Conservation (phyloP, 345 rosid species). For the Draba incana region DNA sequence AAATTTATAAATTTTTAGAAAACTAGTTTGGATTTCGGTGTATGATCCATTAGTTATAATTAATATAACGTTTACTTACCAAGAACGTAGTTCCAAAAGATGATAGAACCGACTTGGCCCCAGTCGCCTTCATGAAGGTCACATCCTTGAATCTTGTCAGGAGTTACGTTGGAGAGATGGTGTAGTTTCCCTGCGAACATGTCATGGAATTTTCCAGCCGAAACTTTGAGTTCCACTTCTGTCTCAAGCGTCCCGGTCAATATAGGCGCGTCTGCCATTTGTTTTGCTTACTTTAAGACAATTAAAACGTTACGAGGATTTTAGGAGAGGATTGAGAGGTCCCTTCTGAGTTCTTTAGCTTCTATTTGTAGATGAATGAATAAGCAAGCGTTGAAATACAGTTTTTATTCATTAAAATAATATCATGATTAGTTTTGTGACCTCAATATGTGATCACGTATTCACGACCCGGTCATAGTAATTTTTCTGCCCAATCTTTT, state of each 20-base stretch:
- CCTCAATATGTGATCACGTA: no score
- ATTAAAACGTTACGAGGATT: neutral
- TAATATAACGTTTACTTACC: conserved; percentile 4
- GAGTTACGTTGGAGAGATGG: conserved; percentile 38
- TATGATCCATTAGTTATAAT: no score
- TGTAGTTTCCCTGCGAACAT: conserved; percentile 44
- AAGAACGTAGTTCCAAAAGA: conserved; percentile 42
- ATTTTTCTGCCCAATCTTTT: no score
- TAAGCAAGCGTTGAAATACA: no score
- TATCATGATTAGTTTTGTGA: no score
- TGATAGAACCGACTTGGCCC: conserved; percentile 41
- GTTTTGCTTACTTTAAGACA: neutral
- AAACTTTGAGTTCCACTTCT: conserved; percentile 23
- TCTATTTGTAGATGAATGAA: no score
- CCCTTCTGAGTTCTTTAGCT: neutral
- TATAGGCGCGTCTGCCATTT: conserved; percentile 8
- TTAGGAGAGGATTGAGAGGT: neutral
- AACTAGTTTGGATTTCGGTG: no score
- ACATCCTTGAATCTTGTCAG: conserved; percentile 28
- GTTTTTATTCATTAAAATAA: no score
- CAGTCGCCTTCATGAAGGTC: conserved; percentile 46
- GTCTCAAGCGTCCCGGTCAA: conserved; percentile 15
- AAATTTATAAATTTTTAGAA: neutral
- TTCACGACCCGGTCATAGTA: no score
- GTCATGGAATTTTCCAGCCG: conserved; percentile 37